Evolutionary conservation across 306 rosid species (phyloP), one percentile per base, ranked within the genome.

Genomic region (Abrus pulchellus): DNA sequence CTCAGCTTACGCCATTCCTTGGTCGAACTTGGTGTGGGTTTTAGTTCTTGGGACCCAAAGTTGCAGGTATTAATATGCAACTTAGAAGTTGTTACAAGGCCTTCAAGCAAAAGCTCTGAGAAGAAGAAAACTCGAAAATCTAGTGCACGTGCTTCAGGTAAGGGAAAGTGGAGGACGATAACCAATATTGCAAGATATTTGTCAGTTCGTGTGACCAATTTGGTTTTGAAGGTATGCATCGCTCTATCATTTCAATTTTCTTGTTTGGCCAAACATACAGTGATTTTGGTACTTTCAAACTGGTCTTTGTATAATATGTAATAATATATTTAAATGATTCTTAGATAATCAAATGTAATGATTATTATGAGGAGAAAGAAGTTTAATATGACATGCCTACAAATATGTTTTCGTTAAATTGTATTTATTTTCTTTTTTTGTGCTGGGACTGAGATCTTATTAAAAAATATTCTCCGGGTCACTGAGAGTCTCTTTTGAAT

Each of bases 131-230:
- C 83, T 77, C 77, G 80, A 69, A 93, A 87, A 81, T 53, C 97
- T 6, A 90, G 82, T 45, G 5, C 78, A 49, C 90, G 84, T 34
- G 14, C 80, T 66, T 87, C 90, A 30, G 82, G 93, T 82, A 80
- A 78, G 85, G 97, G 97, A 52, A 94, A 92, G 86, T 92, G 91
- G 94, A 93, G 82, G 91, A 87, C 86, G 59, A 84, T 88, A 41
- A 89, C 88, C 78, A 90, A 87, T 55, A 60, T 96, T 87, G 94
- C 97, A 47, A 87, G 87, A 90, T 93, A 89, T 87, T 76, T 96
- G 53, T 96, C 98, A 1, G 72, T 96, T 86, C 79, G 87, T 84
- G 70, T 96, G 82, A 90, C 90, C 27, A 88, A 90, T 87, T 71
- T 96, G 56, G 90, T 87, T 75, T 57, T 96, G 69, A 93, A 93